These are phyloP conservation scores for Aspergillus haitiensis DNA, from an alignment of 495 filamentous ascomycete genomes.

Conservation along the genomic window DNA sequence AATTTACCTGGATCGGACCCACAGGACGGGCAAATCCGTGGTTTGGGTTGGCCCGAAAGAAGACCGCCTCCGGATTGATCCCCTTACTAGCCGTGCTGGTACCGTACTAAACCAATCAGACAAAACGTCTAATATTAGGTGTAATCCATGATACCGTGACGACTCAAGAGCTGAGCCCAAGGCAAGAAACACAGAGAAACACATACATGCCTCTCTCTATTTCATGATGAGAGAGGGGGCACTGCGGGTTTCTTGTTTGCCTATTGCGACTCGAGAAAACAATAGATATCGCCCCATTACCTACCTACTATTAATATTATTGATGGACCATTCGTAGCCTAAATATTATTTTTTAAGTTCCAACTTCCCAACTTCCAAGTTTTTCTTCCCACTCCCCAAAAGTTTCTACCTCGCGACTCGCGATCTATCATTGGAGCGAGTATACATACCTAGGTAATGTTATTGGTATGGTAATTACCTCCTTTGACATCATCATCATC, in stretches of 20 bases:
- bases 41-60: conserved; percentile 5
- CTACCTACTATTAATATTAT: no score
- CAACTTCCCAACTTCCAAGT: background rate
- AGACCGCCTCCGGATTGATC: conserved; percentile 19
- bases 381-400: conserved; percentile 1
- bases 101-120: conserved; percentile 3
- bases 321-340: no score
- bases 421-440: conserved; percentile 16
- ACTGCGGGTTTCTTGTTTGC: no score
- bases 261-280: background rate
- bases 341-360: background rate
- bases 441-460: conserved; percentile 11
- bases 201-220: no score
- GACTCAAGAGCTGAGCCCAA: background rate
- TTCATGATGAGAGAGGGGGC: no score
- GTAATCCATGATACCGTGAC: background rate
- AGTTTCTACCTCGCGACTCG: conserved; percentile 8
- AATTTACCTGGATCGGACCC: conserved; percentile 15
- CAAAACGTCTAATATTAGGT: background rate
- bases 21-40: conserved; percentile 7
- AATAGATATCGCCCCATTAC: no score
- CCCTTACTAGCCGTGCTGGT: conserved; percentile 10
- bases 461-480: conserved; percentile 4
- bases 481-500: conserved; percentile 11
- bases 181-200: no score